phyloP scores from a whole-genome alignment of 164 flowering plant genomes.

The Chimonanthus praecox region DNA sequence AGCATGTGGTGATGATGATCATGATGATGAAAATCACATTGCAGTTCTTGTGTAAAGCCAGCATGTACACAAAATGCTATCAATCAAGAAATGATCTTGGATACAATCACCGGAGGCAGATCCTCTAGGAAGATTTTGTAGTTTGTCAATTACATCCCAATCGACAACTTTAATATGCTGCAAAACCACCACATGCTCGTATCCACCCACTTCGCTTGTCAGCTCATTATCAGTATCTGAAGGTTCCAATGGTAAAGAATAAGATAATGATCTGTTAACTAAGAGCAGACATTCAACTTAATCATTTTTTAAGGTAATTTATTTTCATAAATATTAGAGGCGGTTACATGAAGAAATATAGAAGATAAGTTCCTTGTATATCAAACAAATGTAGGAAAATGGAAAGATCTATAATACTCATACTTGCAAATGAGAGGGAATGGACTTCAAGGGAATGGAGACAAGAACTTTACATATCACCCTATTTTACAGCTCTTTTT shows the following conservation, averaged over 20 bases:
- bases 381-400: not conserved
- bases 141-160: conserved; percentile 50
- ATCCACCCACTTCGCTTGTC: conserved; percentile 88
- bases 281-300: not conserved
- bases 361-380: not conserved
- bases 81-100: conserved; percentile 24
- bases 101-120: conserved; percentile 86
- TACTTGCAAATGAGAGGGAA: not conserved
- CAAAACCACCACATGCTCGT: conserved; percentile 70
- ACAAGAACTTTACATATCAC: not conserved
- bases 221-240: conserved; percentile 86
- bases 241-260: conserved; percentile 14
- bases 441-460: not conserved
- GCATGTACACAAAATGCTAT: not conserved
- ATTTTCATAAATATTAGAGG: not conserved
- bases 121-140: conserved; percentile 72
- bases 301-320: not conserved
- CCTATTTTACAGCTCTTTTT: not conserved
- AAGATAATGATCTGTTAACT: not conserved
- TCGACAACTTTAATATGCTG: conserved; percentile 67
- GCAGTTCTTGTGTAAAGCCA: not conserved
- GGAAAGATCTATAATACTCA: not conserved
- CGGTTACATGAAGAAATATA: not conserved
- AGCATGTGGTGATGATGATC: too few species aligned
- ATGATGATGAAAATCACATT: not conserved